Base-by-base conservation (phyloP, 176 grass and related monocot species). In the Stipa capillata region DNA sequence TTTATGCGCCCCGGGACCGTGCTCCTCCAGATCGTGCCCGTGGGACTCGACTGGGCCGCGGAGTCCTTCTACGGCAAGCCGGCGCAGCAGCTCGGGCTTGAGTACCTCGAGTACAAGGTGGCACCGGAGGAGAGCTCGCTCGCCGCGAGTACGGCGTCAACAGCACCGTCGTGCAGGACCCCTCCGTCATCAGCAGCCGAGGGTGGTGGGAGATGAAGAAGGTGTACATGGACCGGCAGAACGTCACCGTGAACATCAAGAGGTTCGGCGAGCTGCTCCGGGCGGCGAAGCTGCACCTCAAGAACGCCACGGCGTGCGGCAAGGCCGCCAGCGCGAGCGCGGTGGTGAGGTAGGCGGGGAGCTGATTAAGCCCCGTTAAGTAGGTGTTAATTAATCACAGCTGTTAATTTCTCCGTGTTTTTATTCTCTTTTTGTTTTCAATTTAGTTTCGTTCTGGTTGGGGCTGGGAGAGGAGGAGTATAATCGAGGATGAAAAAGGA, bases 181-280 rank as follows among this genome's bases (percentile, higher is more conserved):
- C 95, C 0, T 90, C 83, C 21, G 73, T 86, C 3, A 92, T 98
- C 83, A 94, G 89, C 59, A 94, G 80, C 86, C 86, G 80, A 24
- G 95, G 91, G 2, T 98, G 92, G 92, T 82, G 78, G 85, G 95
- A 94, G 85, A 98, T 92, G 92, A 98, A 98, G 92, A 94, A 90
- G 78, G 92, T 98, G 13, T 98, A 94, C 86, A 92, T 94, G 85
- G 95, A 94, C 76, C 89, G 80, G 4, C 95, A 98, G 84, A 98
- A 94, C 82, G 89, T 98, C 18, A 98, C 82, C n/a, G 76, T 98
- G 1, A 86, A 92, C 84, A 21, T 98, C 52, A 94, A 82, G 50
- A 88, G 90, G 54, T 94, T 98, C 69, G 78, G 69, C 63, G 91
- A 84, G 69, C 49, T 94, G 61, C 90, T 98, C 63, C 71, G 62